These are phyloP conservation scores for Umbelopsis sp. DNA, from an alignment of 192 early-diverging fungal genomes.

Conservation along the genomic window DNA sequence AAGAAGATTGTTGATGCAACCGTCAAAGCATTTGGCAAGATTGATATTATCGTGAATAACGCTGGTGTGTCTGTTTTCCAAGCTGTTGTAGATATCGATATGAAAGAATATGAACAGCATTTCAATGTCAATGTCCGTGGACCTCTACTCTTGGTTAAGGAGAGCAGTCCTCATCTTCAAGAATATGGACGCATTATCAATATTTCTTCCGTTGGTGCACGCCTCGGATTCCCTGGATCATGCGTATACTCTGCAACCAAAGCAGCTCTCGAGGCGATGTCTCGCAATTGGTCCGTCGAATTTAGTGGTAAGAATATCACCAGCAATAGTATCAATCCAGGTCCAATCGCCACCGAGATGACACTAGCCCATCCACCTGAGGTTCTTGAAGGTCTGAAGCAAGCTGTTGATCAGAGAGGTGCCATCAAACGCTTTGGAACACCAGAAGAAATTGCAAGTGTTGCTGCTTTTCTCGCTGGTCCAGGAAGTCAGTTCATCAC, in stretches of 20 bases:
- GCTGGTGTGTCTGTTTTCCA: slow-evolving; percentile 28
- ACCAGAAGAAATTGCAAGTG: neutral
- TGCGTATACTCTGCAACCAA: slow-evolving; percentile 19
- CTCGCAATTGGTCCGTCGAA: slow-evolving; percentile 63
- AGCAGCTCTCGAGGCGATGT: slow-evolving; percentile 18
- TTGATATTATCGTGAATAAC: slow-evolving; percentile 46
- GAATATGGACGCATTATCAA: slow-evolving; percentile 45
- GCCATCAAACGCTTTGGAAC: neutral
- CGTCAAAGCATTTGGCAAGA: slow-evolving; percentile 23
- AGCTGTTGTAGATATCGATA: slow-evolving; percentile 7
- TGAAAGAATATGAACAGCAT: slow-evolving; percentile 29
- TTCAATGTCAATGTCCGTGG: slow-evolving; percentile 41
- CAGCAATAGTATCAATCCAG: slow-evolving; percentile 78
- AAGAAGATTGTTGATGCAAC: slow-evolving; percentile 24
- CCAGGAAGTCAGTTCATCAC: neutral
- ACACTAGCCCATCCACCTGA: slow-evolving; percentile 54
- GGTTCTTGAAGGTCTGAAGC: slow-evolving; percentile 30
- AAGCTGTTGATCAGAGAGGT: neutral
- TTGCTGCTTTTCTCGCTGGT: neutral
- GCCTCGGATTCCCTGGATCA: neutral
- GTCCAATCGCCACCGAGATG: slow-evolving; percentile 82
- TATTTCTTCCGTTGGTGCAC: slow-evolving; percentile 27
- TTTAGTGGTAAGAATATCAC: slow-evolving; percentile 63
- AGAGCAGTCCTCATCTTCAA: slow-evolving; percentile 31
- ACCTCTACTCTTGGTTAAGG: slow-evolving; percentile 38